phyloP scores from a whole-genome alignment of 371 early-diverging fungal species.

The Haplosporangium sp. region DNA sequence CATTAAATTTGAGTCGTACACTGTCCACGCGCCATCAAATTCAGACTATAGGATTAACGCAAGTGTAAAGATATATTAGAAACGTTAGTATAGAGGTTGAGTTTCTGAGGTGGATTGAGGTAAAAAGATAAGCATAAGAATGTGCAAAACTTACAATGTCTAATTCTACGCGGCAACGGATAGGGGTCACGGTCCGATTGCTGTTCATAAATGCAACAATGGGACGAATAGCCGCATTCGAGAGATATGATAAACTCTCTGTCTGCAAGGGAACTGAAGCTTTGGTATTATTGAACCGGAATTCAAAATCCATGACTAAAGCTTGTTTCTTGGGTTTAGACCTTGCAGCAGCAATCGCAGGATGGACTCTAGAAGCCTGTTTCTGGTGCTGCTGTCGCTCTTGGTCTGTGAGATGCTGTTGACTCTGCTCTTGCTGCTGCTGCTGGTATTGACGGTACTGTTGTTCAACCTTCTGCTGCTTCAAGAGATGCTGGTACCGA shows the following conservation, averaged over 20 bases:
- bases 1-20: conserved; percentile 86
- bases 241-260: conserved; percentile 80
- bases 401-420: conserved; percentile 26
- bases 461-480: conserved; percentile 25
- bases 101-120: neutral
- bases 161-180: conserved; percentile 83
- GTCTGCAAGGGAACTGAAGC: conserved; percentile 88
- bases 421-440: conserved; percentile 28
- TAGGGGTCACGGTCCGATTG: conserved; percentile 86
- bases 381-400: conserved; percentile 35
- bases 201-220: conserved; percentile 96
- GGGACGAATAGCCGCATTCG: conserved; percentile 89
- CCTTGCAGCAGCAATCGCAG: conserved; percentile 14
- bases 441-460: conserved; percentile 21
- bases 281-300: conserved; percentile 90
- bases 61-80: neutral
- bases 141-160: conserved; percentile 66
- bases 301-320: conserved; percentile 73
- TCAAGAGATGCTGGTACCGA: conserved; percentile 12
- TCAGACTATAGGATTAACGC: conserved; percentile 62
- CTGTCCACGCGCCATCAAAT: conserved; percentile 95
- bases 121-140: neutral
- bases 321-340: conserved; percentile 42
- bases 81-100: too few species aligned
- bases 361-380: conserved; percentile 26